These are phyloP conservation scores for Agaricus blazei DNA, from an alignment of 768 basidiomycete genomes.

Conservation along the genomic window DNA sequence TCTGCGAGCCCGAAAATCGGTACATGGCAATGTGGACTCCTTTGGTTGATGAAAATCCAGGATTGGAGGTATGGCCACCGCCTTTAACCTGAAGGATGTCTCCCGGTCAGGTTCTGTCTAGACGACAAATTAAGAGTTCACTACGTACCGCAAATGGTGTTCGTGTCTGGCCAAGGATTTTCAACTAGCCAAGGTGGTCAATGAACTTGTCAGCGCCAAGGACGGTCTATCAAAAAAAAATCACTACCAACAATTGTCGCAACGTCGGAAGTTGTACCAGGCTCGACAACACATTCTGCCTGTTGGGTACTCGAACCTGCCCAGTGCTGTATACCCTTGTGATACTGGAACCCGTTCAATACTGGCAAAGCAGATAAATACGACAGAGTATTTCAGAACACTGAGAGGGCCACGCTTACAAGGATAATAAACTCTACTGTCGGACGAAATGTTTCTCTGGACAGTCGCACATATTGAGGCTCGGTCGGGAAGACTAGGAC, in stretches of 20 bases:
- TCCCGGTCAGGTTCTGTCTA: not conserved
- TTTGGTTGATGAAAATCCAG: slow-evolving; percentile 43
- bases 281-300: slow-evolving; percentile 53
- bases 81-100: slow-evolving; percentile 36
- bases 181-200: slow-evolving; percentile 29
- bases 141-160: slow-evolving; percentile 50
- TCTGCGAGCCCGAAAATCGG: slow-evolving; percentile 32
- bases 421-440: not conserved
- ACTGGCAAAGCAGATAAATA: not conserved
- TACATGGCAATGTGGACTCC: slow-evolving; percentile 47
- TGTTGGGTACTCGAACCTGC: slow-evolving; percentile 40
- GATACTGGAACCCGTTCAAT: not conserved
- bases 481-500: too few relatives aligned
- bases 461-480: not conserved
- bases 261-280: slow-evolving; percentile 48
- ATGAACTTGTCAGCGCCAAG: not conserved
- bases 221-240: not conserved
- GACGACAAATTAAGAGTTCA: not conserved
- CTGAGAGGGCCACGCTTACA: not conserved
- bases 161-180: slow-evolving; percentile 34
- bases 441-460: not conserved
- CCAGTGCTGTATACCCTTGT: slow-evolving; percentile 32
- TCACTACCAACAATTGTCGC: slow-evolving; percentile 37
- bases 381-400: not conserved
- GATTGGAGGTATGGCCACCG: slow-evolving; percentile 41